phyloP scores from a whole-genome alignment of 345 rosid genomes.

The Zanthoxylum bungeanum region DNA sequence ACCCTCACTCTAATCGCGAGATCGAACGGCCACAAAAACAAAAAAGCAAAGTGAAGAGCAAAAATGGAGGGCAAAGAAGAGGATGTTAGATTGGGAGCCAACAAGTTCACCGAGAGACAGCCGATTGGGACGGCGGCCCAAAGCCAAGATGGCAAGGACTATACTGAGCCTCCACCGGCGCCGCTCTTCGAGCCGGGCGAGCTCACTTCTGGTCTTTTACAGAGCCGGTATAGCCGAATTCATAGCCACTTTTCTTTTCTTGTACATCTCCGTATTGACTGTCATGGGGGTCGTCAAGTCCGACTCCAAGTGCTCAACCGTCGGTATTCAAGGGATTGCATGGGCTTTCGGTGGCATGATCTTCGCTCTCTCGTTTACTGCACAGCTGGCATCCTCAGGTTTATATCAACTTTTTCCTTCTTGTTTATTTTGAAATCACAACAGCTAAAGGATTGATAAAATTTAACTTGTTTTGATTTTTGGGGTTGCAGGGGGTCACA shows the following conservation, averaged over 20 bases:
- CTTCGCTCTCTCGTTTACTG: slow-evolving; percentile 59
- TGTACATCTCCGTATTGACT: slow-evolving; percentile 40
- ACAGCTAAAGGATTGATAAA: too few species aligned
- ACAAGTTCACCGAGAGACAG: slow-evolving; percentile 49
- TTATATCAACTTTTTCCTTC: too few species aligned
- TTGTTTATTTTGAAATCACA: too few species aligned
- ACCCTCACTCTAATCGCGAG: not conserved
- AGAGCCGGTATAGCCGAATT: slow-evolving; percentile 55
- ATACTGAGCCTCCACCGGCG: slow-evolving; percentile 50
- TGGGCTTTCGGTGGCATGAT: slow-evolving; percentile 68
- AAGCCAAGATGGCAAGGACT: slow-evolving; percentile 38
- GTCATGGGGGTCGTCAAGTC: slow-evolving; percentile 46
- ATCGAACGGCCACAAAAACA: slow-evolving; percentile 1
- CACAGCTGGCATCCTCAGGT: slow-evolving; percentile 60
- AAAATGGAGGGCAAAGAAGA: slow-evolving; percentile 46
- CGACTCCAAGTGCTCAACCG: slow-evolving; percentile 33
- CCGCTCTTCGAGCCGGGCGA: slow-evolving; percentile 42
- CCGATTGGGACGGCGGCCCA: slow-evolving; percentile 55
- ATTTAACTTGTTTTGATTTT: too few species aligned
- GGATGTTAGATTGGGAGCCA: slow-evolving; percentile 55
- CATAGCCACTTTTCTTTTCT: slow-evolving; percentile 46
- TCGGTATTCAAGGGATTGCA: slow-evolving; percentile 57
- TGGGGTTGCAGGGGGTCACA: too few species aligned
- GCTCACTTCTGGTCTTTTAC: slow-evolving; percentile 50
- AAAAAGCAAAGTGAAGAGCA: not conserved